A percentile compares a stretch with the other conserved stretches of the same genome.
Evolutionary conservation across 139 green algal genomes (phyloP).

Genomic region (Pseudopediastrum boryanum): DNA sequence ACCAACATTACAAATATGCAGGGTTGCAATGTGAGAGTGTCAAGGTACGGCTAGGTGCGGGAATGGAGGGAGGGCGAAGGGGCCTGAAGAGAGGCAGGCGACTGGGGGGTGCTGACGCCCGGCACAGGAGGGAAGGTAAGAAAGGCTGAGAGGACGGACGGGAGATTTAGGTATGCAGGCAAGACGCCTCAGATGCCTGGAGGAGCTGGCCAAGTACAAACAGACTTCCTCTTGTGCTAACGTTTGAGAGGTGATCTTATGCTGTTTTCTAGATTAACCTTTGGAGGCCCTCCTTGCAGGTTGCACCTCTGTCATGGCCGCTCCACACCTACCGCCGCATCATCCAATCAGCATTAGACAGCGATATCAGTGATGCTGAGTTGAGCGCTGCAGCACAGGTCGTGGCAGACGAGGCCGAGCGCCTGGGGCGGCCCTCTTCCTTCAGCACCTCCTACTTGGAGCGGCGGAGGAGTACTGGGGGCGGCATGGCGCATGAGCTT

Average conservation of each 20-base stretch:
- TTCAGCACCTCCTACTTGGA: constrained; percentile 15
- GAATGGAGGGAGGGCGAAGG: too few relatives aligned
- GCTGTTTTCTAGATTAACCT: background rate
- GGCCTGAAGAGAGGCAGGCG: too few relatives aligned
- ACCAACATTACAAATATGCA: too few relatives aligned
- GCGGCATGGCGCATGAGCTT: too few relatives aligned
- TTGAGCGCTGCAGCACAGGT: constrained; percentile 8
- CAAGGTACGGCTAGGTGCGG: too few relatives aligned
- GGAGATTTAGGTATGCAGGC: background rate
- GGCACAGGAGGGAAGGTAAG: background rate
- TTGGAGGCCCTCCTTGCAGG: constrained; percentile 76
- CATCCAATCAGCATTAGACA: constrained; percentile 45
- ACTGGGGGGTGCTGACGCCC: background rate
- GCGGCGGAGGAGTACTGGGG: background rate
- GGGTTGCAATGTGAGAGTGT: too few relatives aligned
- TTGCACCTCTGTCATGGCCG: constrained; percentile 54
- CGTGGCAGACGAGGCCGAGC: constrained; percentile 4
- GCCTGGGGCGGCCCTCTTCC: constrained; percentile 7
- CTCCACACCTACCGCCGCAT: constrained; percentile 40
- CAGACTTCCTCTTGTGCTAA: background rate
- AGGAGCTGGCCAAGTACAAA: background rate
- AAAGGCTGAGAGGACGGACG: background rate
- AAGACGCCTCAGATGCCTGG: background rate
- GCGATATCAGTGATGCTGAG: constrained; percentile 12
- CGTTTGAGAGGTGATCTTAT: background rate